Evolutionary conservation across 1,284 basidiomycete species (phyloP).

Genomic region (Phlebopus sp.): DNA sequence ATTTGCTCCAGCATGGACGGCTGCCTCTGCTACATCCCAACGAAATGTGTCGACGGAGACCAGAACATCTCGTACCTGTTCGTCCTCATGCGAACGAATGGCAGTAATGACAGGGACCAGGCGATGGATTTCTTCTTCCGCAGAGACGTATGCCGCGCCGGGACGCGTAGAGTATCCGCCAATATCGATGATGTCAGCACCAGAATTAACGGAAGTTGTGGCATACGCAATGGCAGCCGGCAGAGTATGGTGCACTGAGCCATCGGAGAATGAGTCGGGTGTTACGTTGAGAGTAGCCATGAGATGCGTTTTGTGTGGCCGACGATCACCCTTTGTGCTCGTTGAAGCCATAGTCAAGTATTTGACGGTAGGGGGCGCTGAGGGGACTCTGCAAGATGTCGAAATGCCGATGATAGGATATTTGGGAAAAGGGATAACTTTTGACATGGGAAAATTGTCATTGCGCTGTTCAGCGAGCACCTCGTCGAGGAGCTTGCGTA

Average conservation of each 20-base stretch:
- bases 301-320: slow-evolving; percentile 54
- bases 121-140: slow-evolving; percentile 72
- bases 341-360: slow-evolving; percentile 42
- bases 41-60: slow-evolving; percentile 96
- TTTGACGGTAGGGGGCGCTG: slow-evolving; percentile 48
- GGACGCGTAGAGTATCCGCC: slow-evolving; percentile 95
- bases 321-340: slow-evolving; percentile 12
- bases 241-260: slow-evolving; percentile 56
- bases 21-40: slow-evolving; percentile 73
- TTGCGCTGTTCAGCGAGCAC: slow-evolving; percentile 31
- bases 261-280: slow-evolving; percentile 97
- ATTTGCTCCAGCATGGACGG: slow-evolving; percentile 82
- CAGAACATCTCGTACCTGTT: slow-evolving; percentile 39
- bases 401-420: slow-evolving; percentile 37
- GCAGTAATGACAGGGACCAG: slow-evolving; percentile 71
- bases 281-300: slow-evolving; percentile 97
- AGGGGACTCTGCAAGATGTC: slow-evolving; percentile 10
- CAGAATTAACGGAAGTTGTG: slow-evolving; percentile 43
- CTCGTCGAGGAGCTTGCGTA: slow-evolving; percentile 47
- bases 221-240: slow-evolving; percentile 51
- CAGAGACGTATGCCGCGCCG: slow-evolving; percentile 62
- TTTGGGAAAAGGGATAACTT: slow-evolving; percentile 64
- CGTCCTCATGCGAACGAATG: slow-evolving; percentile 32
- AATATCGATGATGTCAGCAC: slow-evolving; percentile 84
- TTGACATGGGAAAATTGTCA: slow-evolving; percentile 50